These are phyloP conservation scores for Gynostemma pentaphyllum DNA, from an alignment of 306 rosid species.

Conservation along the genomic window DNA sequence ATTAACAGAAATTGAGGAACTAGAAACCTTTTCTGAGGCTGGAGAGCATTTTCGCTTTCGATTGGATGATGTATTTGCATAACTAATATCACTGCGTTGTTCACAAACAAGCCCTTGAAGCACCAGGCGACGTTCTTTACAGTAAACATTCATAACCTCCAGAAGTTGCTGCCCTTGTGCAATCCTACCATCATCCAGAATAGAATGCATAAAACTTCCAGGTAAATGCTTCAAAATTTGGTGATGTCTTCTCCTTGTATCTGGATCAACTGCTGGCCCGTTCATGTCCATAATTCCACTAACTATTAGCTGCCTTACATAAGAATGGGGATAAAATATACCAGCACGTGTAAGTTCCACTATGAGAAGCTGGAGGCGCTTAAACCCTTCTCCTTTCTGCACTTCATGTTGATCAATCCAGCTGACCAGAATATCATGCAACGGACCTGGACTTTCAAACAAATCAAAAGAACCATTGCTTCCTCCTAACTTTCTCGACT, in stretches of 20 bases:
- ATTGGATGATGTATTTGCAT: constrained; percentile 19
- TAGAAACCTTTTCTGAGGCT: constrained; percentile 37
- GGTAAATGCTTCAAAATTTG: constrained; percentile 66
- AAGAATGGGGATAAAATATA: constrained; percentile 70
- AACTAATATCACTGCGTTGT: constrained; percentile 20
- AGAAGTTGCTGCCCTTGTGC: constrained; percentile 44
- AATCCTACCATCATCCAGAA: constrained; percentile 55
- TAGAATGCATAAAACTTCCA: constrained; percentile 40
- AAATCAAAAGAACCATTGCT: constrained; percentile 22
- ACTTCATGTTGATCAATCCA: constrained; percentile 98
- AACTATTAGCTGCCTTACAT: constrained; percentile 84
- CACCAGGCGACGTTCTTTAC: constrained; percentile 66
- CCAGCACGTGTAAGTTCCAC: constrained; percentile 72
- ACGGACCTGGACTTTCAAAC: constrained; percentile 86
- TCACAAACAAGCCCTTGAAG: constrained; percentile 36
- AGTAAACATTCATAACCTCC: constrained; percentile 54
- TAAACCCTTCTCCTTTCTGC: constrained; percentile 67
- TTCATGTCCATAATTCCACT: constrained; percentile 77
- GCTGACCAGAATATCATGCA: constrained; percentile 83
- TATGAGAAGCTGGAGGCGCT: constrained; percentile 65
- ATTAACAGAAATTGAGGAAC: constrained; percentile 33
- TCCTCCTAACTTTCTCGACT: constrained; percentile 22
- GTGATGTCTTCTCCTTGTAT: constrained; percentile 56
- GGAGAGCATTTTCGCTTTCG: constrained; percentile 30
- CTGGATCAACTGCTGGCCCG: constrained; percentile 40